Conservation (phyloP, 1,139 yeast species). For the Saccharomyces hybrid region DNA sequence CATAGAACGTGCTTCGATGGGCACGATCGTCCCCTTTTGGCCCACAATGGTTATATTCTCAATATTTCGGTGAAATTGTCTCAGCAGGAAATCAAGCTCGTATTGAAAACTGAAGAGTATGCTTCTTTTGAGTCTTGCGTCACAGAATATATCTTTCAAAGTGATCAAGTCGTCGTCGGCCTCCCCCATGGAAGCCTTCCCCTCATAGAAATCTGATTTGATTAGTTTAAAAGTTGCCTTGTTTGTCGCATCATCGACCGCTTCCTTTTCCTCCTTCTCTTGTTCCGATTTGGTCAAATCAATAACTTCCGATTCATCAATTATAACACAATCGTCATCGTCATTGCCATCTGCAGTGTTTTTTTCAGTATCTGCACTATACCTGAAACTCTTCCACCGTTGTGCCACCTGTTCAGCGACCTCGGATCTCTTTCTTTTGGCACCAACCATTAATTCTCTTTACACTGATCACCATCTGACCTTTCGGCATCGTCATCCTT, state of each 20-base stretch:
- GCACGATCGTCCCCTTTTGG: slow-evolving; percentile 30
- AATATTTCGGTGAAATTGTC: slow-evolving; percentile 13
- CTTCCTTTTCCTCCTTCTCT: not conserved
- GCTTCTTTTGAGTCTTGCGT: slow-evolving; percentile 15
- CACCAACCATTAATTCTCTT: not conserved
- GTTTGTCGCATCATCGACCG: not conserved
- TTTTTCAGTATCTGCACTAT: not conserved
- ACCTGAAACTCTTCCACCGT: slow-evolving; percentile 2
- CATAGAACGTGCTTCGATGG: slow-evolving; percentile 8
- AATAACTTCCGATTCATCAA: not conserved
- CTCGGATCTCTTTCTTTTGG: not conserved
- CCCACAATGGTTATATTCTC: slow-evolving; percentile 24
- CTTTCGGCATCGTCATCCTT: too few relatives aligned
- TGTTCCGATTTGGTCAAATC: not conserved
- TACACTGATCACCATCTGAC: not conserved
- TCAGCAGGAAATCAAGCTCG: slow-evolving; percentile 27
- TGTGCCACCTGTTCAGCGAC: slow-evolving; percentile 2
- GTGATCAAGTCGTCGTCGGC: slow-evolving; percentile 22
- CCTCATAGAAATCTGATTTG: slow-evolving; percentile 29
- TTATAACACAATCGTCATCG: not conserved
- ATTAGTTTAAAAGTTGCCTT: slow-evolving; percentile 26
- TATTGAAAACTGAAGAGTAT: slow-evolving; percentile 34
- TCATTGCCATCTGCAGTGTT: not conserved
- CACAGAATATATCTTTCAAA: slow-evolving; percentile 26
- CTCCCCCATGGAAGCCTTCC: not conserved